A percentile compares a stretch with the other conserved stretches of the same genome.
Evolutionary conservation across 2,329 filamentous ascomycete genomes (phyloP).

Genomic region (Trichoderma simmonsii): DNA sequence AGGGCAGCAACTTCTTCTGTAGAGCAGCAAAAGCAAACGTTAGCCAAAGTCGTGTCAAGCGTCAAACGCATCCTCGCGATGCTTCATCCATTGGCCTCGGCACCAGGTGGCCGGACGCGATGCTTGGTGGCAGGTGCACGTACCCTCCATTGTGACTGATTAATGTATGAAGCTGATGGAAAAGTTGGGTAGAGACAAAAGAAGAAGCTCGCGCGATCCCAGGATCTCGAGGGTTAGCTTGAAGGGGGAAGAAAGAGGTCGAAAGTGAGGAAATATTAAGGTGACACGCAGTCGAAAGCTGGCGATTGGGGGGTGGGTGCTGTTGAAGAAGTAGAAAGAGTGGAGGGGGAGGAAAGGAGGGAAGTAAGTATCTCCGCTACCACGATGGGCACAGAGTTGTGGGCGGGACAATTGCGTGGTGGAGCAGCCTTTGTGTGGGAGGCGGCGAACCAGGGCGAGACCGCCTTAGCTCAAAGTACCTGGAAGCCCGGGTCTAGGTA

Average conservation of each 20-base stretch:
- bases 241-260: constrained; percentile 14
- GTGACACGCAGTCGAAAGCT: constrained; percentile 21
- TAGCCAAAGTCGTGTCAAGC: constrained; percentile 34
- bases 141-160: constrained; percentile 58
- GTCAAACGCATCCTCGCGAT: constrained; percentile 8
- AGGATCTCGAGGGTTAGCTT: constrained; percentile 15
- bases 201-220: constrained; percentile 20
- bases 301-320: constrained; percentile 24
- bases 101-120: constrained; percentile 5
- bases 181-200: constrained; percentile 17
- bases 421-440: constrained; percentile 24
- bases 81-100: constrained; percentile 2
- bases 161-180: constrained; percentile 35
- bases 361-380: constrained; percentile 22
- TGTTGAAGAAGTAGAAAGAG: constrained; percentile 34
- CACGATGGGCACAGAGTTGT: constrained; percentile 29
- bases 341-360: constrained; percentile 33
- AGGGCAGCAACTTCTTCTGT: constrained; percentile 99
- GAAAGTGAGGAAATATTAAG: constrained; percentile 22
- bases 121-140: constrained; percentile 28
- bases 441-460: constrained; percentile 23
- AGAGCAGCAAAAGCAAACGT: constrained; percentile 37
- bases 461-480: constrained; percentile 8
- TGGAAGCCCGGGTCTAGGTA: not conserved
- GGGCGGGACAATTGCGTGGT: constrained; percentile 35